Base-by-base conservation (phyloP, 768 basidiomycete genomes). In the Pisolithus sp. region DNA sequence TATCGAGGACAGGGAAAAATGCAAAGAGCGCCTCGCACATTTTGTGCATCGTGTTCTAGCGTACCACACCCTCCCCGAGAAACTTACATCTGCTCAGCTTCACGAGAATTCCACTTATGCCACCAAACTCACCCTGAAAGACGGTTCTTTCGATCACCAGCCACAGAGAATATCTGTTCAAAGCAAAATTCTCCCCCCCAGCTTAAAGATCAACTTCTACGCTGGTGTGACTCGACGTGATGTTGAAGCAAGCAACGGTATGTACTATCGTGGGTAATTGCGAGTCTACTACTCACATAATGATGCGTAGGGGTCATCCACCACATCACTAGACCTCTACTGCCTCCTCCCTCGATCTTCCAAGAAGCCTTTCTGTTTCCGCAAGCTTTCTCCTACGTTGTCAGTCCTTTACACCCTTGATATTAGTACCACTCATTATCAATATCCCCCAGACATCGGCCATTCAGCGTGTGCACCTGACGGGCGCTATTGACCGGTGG, bases 31-130 rank as follows among this genome's bases (percentile, higher is more conserved):
- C 43, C 65, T 88, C 59, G 79, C 79, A 57, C 69, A 71, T 48
- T 74, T 86, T 53, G 58, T 84, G 26, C 73, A 70, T 15, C 74
- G 76, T 39, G 72, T 85, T 28, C 64, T 84, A 18, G 70, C 74
- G 20, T 86, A 83, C 64, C 82, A 82, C 61, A 75, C 77, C 42
- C 65, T 86, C 8, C 76, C 76, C 24, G 57, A 63, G 49, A 67
- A 66, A 48, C 66, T 65, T 53, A 65, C 71, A 50, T 61, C 66
- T 1, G 51, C 56, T 13, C 69, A 71, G 12, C 72, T 85, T 18
- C 71, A 73, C 8, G 67, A 72, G 57, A 82, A 83, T 62, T 74
- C 73, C 5, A 86, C 83, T 0, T 76, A 74, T 48, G 69, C 78
- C 7, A 79, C 78, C 1, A 68, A 71, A 28, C 65, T 83, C 26